Evolutionary conservation across 1,284 basidiomycete genomes (phyloP).

Genomic region (Ganoderma lingzhi): DNA sequence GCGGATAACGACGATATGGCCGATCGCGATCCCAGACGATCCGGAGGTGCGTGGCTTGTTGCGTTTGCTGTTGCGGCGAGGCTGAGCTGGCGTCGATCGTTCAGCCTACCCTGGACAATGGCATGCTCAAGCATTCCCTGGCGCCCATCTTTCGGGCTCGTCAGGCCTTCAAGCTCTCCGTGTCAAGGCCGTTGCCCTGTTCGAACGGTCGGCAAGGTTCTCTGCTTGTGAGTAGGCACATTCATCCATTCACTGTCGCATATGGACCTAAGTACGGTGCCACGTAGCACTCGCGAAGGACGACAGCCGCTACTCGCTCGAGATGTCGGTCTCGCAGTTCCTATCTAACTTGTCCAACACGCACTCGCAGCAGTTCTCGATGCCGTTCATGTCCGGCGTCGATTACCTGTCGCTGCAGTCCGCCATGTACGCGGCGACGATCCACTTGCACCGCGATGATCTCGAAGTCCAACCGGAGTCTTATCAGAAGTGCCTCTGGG

Average conservation of each 20-base stretch:
- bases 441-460: slow-evolving; percentile 55
- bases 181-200: slow-evolving; percentile 57
- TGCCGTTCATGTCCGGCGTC: slow-evolving; percentile 42
- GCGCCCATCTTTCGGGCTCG: slow-evolving; percentile 27
- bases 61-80: background rate
- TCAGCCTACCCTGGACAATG: slow-evolving; percentile 20
- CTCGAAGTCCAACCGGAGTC: slow-evolving; percentile 43
- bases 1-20: slow-evolving; percentile 62
- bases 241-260: background rate
- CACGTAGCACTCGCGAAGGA: slow-evolving; percentile 36
- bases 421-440: slow-evolving; percentile 56
- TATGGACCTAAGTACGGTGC: slow-evolving; percentile 5
- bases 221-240: slow-evolving; percentile 46
- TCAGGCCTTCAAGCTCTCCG: slow-evolving; percentile 46
- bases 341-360: slow-evolving; percentile 50
- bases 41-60: slow-evolving; percentile 22
- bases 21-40: slow-evolving; percentile 41
- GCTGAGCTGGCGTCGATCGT: background rate
- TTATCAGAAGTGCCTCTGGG: slow-evolving; percentile 49
- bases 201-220: slow-evolving; percentile 58
- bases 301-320: slow-evolving; percentile 47
- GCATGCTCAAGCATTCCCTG: slow-evolving; percentile 20
- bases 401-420: slow-evolving; percentile 60
- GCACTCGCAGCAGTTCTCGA: slow-evolving; percentile 38
- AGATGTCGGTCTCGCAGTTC: slow-evolving; percentile 54